A percentile compares a stretch with the other conserved stretches of the same genome.
These are phyloP conservation scores for Arachis monticola DNA, from an alignment of 331 rosid species.

Conservation along the genomic window DNA sequence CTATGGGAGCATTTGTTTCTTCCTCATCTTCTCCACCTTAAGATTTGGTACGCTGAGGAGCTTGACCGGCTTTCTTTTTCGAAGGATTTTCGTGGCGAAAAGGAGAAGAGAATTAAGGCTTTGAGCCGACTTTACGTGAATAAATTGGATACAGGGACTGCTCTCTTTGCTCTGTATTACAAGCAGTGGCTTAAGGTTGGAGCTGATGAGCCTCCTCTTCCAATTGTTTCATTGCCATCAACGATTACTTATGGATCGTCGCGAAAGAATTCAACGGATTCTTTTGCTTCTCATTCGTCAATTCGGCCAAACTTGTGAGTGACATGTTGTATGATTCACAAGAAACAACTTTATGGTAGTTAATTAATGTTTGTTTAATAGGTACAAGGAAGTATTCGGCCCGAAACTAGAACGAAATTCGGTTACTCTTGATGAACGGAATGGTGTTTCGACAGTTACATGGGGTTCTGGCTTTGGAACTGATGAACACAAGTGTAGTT, in stretches of 20 bases:
- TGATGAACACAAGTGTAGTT: constrained; percentile 39
- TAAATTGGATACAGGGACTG: constrained; percentile 69
- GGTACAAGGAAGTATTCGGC: constrained; percentile 70
- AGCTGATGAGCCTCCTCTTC: constrained; percentile 61
- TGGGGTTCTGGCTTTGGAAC: constrained; percentile 38
- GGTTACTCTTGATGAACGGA: constrained; percentile 32
- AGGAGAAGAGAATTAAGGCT: constrained; percentile 54
- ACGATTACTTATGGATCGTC: constrained; percentile 42
- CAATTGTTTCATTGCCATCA: constrained; percentile 65
- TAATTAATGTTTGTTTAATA: constrained; percentile 10
- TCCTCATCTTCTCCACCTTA: constrained; percentile 86
- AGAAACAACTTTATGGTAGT: constrained; percentile 4
- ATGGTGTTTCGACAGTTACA: constrained; percentile 37
- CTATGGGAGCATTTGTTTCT: constrained; percentile 92
- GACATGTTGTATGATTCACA: constrained; percentile 1
- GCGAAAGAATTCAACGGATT: constrained; percentile 58
- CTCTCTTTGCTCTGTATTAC: constrained; percentile 76
- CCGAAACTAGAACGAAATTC: constrained; percentile 47
- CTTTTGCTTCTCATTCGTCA: constrained; percentile 51
- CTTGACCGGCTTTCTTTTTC: constrained; percentile 48
- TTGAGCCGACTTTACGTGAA: constrained; percentile 55
- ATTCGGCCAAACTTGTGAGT: constrained; percentile 68
- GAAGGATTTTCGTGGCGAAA: constrained; percentile 36
- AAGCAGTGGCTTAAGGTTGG: constrained; percentile 83
- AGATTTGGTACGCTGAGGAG: constrained; percentile 68